These are phyloP conservation scores for Arachnopeziza araneosa DNA, from an alignment of 2,329 filamentous ascomycete species.

Conservation along the genomic window DNA sequence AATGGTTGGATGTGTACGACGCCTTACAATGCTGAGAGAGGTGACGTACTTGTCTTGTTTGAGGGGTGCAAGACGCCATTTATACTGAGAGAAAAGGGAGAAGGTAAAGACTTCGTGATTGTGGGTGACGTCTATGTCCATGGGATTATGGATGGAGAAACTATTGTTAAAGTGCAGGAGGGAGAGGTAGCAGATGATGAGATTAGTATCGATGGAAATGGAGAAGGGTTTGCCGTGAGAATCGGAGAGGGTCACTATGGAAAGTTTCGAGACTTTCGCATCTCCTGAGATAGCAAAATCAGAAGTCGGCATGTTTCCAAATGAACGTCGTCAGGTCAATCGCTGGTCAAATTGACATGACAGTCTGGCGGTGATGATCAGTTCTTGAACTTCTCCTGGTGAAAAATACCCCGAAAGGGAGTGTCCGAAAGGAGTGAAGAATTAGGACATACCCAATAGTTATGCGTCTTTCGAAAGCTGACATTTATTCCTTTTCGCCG, in stretches of 20 bases:
- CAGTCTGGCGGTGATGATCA: too few relatives aligned
- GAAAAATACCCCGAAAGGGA: too few relatives aligned
- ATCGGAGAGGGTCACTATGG: background rate
- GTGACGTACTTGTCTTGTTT: conserved; percentile 1
- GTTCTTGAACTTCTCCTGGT: too few relatives aligned
- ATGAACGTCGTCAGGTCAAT: background rate
- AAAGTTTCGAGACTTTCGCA: background rate
- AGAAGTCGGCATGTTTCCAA: background rate
- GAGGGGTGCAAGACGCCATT: conserved; percentile 3
- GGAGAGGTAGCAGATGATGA: background rate
- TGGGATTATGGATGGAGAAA: conserved; percentile 4
- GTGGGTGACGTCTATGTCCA: conserved; percentile 3
- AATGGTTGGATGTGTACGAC: background rate
- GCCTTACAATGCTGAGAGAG: background rate
- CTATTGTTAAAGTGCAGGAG: background rate
- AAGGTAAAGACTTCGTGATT: background rate
- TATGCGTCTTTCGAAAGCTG: too few relatives aligned
- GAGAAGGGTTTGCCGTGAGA: background rate
- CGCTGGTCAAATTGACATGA: too few relatives aligned
- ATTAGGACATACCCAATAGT: too few relatives aligned
- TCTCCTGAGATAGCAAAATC: background rate
- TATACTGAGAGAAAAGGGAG: background rate
- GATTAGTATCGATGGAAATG: background rate
- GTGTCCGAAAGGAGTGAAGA: too few relatives aligned
- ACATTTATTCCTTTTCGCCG: too few relatives aligned